These are phyloP conservation scores for Aspergillus sp. DNA, from an alignment of 2,329 filamentous ascomycete genomes.

Conservation along the genomic window DNA sequence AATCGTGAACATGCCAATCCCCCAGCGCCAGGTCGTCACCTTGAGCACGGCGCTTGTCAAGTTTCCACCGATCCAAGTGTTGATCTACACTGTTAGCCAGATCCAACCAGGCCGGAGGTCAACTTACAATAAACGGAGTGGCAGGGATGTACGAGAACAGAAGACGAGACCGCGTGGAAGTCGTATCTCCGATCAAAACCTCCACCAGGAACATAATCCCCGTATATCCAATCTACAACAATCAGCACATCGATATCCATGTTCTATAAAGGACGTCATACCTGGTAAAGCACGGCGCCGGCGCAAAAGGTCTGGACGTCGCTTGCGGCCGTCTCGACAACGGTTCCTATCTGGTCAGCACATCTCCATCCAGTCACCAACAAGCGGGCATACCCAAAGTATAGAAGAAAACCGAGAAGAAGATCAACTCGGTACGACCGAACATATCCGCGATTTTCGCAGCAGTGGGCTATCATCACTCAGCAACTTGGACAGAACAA, in stretches of 20 bases:
- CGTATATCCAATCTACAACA: constrained; percentile 59
- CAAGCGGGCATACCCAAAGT: constrained; percentile 40
- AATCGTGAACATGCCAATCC: constrained; percentile 64
- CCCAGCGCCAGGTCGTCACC: constrained; percentile 60
- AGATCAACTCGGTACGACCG: constrained; percentile 59
- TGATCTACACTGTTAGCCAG: constrained; percentile 40
- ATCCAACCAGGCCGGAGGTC: too few species aligned
- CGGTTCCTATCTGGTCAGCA: constrained; percentile 41
- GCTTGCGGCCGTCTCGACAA: constrained; percentile 55
- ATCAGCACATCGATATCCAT: not conserved
- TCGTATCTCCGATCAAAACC: constrained; percentile 64
- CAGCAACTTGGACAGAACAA: not conserved
- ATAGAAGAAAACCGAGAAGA: constrained; percentile 58
- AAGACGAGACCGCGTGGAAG: constrained; percentile 61
- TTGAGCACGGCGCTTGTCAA: constrained; percentile 53
- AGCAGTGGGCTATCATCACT: constrained; percentile 49
- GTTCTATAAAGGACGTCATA: constrained; percentile 7
- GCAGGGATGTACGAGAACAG: constrained; percentile 66
- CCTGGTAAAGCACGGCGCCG: constrained; percentile 60
- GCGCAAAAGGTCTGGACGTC: constrained; percentile 55
- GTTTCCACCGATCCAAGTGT: constrained; percentile 64
- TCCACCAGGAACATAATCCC: constrained; percentile 61
- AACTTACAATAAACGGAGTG: constrained; percentile 53
- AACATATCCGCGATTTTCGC: constrained; percentile 65
- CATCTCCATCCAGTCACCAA: not conserved